Evolutionary conservation across 2,329 filamentous ascomycete species (phyloP).

Genomic region (Hirsutella minnesotensis): DNA sequence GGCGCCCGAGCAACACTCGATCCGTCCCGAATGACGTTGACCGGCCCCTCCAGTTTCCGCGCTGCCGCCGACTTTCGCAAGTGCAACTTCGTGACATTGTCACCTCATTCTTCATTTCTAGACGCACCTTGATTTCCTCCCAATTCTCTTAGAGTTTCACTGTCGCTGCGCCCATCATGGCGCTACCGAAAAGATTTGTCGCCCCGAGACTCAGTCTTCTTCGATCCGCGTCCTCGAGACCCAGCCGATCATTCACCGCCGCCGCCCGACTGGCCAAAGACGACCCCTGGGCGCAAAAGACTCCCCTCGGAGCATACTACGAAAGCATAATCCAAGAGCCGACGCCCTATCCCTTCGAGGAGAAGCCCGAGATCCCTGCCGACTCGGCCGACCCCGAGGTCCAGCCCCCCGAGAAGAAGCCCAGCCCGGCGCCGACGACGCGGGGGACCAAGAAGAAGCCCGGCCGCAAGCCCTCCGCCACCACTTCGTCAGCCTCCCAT

Average conservation of each 20-base stretch:
- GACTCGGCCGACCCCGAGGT: constrained; percentile 21
- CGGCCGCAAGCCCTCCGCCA: constrained; percentile 12
- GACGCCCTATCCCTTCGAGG: constrained; percentile 22
- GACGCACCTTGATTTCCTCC: no score
- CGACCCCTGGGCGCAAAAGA: constrained; percentile 22
- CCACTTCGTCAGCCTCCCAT: constrained; percentile 1
- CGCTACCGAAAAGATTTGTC: constrained; percentile 16
- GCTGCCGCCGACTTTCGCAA: no score
- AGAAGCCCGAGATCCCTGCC: constrained; percentile 32
- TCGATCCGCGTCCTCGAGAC: constrained; percentile 9
- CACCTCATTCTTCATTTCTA: no score
- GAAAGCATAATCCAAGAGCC: constrained; percentile 40
- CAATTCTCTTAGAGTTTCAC: no score
- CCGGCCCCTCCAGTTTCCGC: no score
- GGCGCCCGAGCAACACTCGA: no score
- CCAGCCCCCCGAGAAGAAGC: constrained; percentile 6
- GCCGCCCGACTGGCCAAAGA: constrained; percentile 7
- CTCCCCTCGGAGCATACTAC: constrained; percentile 47
- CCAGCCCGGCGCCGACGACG: neutral
- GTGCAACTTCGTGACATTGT: no score
- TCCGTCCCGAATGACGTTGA: no score
- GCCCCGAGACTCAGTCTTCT: constrained; percentile 18
- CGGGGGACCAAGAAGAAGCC: constrained; percentile 16
- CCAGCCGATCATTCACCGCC: constrained; percentile 16
- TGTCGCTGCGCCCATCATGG: constrained; percentile 13